Evolutionary conservation across 148 eudicot genomes (phyloP).

Genomic region (Gaultheria prostrata): DNA sequence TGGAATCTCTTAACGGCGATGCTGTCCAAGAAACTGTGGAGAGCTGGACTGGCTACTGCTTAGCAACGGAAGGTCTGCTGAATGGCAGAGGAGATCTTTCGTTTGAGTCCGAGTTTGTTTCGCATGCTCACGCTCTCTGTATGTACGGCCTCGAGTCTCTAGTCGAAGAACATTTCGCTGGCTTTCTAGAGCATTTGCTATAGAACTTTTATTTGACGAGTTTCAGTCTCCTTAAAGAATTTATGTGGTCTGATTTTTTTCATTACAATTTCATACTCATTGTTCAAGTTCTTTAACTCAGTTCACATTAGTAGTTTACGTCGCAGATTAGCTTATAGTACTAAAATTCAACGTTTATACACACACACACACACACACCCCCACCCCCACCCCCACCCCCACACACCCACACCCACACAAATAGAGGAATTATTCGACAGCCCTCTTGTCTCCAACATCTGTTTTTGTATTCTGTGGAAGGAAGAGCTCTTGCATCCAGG

Average conservation of each 20-base stretch:
- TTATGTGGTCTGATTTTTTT: too few species aligned
- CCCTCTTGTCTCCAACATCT: background rate
- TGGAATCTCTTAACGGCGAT: constrained; percentile 45
- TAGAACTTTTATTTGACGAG: too few species aligned
- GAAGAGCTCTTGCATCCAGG: background rate
- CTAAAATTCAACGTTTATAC: background rate
- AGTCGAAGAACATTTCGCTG: constrained; percentile 59
- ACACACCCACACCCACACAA: too few species aligned
- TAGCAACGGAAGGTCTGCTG: constrained; percentile 45
- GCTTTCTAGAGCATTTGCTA: constrained; percentile 54
- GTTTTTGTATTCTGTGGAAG: background rate
- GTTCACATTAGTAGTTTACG: background rate
- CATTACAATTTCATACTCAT: background rate
- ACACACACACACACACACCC: too few species aligned
- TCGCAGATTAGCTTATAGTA: background rate
- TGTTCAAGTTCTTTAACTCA: background rate
- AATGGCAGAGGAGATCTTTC: constrained; percentile 42
- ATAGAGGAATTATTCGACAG: background rate
- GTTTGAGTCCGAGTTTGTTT: constrained; percentile 32
- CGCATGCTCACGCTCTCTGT: constrained; percentile 50
- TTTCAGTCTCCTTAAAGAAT: too few species aligned
- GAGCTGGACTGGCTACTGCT: constrained; percentile 71
- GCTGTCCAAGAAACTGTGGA: constrained; percentile 48
- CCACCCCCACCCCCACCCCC: too few species aligned
- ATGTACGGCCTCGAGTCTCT: constrained; percentile 49